Evolutionary conservation across 2,329 filamentous ascomycete species (phyloP), one percentile per base, ranked within the genome.

Genomic region (Raffaelea deltoideospora): DNA sequence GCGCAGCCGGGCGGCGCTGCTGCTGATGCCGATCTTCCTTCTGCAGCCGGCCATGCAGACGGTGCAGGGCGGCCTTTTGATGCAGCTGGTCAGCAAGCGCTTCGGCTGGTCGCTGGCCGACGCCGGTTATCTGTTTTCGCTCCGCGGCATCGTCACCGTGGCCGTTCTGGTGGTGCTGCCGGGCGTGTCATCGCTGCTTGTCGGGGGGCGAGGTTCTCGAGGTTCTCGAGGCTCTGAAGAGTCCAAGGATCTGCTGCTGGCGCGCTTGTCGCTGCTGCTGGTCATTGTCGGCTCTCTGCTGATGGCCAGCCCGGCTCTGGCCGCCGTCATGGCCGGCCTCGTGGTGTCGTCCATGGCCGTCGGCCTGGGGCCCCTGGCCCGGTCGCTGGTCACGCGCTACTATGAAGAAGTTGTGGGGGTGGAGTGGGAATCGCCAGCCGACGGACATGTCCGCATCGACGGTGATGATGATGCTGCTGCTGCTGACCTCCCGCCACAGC

Each of bases 71-170:
- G 47, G 46, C 7, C 59, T 52, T 1, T 46, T 64, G 22, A 48
- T 54, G 5, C 61, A 64, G 46, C 60, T 60, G 29, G 46, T 65
- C 37, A 61, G 58, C 53, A 63, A 60, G 38, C 49, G 61, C 39
- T 64, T 63, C 32, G 52, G 52, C 34, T 64, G 60, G 60, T 54
- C 47, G 17, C 51, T 65, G 21, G 59, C 56, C 15, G 51, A 62
- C 37, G 57, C 54, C 1, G 60, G 55, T 38, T 52, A 61, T 37
- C 49, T 64, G 22, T 48, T 63, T 8, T 60, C 60, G 1, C 56
- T 60, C 0, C 41, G 60, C 4, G 59, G 60, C 17, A 33, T 64
- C 4, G 49, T 61, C 22, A 55, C 57, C 31, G 48, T 64, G 24
- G 35, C 50, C 26, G 44, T 61, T 23, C 52, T 65, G 15, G 51